Base-by-base conservation (phyloP, 768 basidiomycete species). In the Termitomyces heimii region DNA sequence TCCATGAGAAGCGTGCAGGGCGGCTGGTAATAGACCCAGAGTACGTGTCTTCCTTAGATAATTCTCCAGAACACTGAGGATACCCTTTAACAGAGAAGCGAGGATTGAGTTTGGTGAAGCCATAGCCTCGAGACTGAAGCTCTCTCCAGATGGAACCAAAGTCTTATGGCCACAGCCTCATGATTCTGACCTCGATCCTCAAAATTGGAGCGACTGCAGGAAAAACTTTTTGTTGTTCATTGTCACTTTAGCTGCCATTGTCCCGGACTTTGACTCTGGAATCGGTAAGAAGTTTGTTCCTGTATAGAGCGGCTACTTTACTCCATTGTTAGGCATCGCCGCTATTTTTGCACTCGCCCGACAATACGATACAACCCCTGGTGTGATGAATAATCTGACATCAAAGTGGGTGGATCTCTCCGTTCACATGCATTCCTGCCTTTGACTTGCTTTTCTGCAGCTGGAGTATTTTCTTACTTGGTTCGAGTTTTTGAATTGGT, bases 91-190 rank as follows among this genome's bases (percentile, higher is more conserved):
- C 55, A 82, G 80, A 31, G 82, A 85, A 66, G 84, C 84, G 5
- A 72, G 66, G 54, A 65, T 77, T 44, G 82, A 84, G 65, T 81
- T 83, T 56, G 83, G 83, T 24, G 79, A 81, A 18, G 68, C 65
- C 12, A 61, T 82, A 45, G 82, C 83, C 7, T 70, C 75, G 24
- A 72, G 67, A 49, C 69, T 85, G 51, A 84, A 84, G 67, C 70
- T 81, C 3, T 77, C 81, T 1, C 56, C 58, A 18, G 78, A 82
- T 46, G 82, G 82, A 1, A 77, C 72, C 31, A 81, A 77, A 55
- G 76, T 84, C 20, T 72, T 86, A 1, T 85, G 83, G 81, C 84
- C 84, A 10, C 83, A 84, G 66, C 83, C 84, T 1, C 74, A 71
- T 4, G 71, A 73, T 55, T 67, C 68, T 4, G 68, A 69, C 0